These are phyloP conservation scores for Colletotrichum caudatum DNA, from an alignment of 2,329 filamentous ascomycete genomes.

Conservation along the genomic window DNA sequence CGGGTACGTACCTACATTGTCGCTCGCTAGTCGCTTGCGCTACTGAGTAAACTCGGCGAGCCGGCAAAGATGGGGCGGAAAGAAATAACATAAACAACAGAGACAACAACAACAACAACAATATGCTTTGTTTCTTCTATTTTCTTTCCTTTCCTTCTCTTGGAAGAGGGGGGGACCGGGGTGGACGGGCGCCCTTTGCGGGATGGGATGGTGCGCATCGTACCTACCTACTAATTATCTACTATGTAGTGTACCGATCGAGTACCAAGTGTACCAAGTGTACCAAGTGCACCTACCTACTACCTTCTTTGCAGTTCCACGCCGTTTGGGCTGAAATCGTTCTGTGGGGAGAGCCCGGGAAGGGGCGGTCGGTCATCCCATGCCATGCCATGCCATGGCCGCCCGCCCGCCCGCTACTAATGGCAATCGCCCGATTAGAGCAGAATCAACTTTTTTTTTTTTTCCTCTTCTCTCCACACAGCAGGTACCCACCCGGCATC, in stretches of 20 bases:
- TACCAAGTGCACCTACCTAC: too few relatives aligned
- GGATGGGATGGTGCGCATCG: neutral
- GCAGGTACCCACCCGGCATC: constrained; percentile 13
- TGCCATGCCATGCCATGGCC: too few relatives aligned
- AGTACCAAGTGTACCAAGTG: too few relatives aligned
- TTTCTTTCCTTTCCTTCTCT: neutral
- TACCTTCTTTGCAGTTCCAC: neutral
- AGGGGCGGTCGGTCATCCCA: constrained; percentile 26
- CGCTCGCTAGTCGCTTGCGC: too few relatives aligned
- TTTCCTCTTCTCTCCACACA: constrained; percentile 23
- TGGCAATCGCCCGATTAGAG: constrained; percentile 25
- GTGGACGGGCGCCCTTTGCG: neutral
- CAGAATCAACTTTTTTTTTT: constrained; percentile 38
- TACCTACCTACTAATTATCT: neutral
- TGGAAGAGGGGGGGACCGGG: neutral
- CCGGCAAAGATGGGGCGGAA: too few relatives aligned
- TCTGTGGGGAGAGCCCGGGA: constrained; percentile 16
- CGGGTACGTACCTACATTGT: too few relatives aligned
- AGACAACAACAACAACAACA: too few relatives aligned
- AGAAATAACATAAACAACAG: too few relatives aligned
- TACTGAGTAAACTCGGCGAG: too few relatives aligned
- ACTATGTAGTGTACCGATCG: too few relatives aligned
- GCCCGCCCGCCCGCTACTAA: neutral
- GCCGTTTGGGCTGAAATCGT: constrained; percentile 39
- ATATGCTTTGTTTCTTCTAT: too few relatives aligned